Evolutionary conservation across 148 eudicot species (phyloP).

Genomic region (Vaccinium myrtillus): DNA sequence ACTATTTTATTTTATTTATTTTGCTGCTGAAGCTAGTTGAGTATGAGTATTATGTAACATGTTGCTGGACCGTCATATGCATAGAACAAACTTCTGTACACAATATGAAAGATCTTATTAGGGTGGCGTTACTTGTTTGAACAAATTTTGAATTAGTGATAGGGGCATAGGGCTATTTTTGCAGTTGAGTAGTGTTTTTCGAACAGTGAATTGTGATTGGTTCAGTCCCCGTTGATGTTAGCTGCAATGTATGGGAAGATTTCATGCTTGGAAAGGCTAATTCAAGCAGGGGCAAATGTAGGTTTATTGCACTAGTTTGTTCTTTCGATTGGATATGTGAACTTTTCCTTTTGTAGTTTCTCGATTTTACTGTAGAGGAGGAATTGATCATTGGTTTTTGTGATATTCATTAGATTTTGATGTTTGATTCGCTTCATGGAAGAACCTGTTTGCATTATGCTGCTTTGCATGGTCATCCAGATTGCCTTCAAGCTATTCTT

Average conservation of each 20-base stretch:
- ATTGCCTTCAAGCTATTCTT: constrained; percentile 34
- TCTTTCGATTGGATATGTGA: not conserved
- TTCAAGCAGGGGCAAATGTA: constrained; percentile 38
- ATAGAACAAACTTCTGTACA: too few relatives aligned
- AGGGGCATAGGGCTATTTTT: too few relatives aligned
- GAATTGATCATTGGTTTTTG: constrained; percentile 3
- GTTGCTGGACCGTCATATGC: too few relatives aligned
- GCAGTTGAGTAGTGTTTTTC: too few relatives aligned
- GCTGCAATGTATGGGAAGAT: constrained; percentile 35
- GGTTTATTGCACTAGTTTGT: not conserved
- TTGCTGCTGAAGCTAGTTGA: too few relatives aligned
- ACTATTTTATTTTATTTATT: too few relatives aligned
- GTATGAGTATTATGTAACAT: too few relatives aligned
- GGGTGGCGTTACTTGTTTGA: too few relatives aligned
- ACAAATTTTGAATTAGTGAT: too few relatives aligned
- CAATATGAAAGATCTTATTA: too few relatives aligned
- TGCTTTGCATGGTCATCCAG: constrained; percentile 29
- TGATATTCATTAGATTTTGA: constrained; percentile 26
- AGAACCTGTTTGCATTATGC: constrained; percentile 41
- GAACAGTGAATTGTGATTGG: not conserved
- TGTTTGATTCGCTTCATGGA: constrained; percentile 29
- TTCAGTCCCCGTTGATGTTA: constrained; percentile 31
- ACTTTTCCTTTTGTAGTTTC: not conserved
- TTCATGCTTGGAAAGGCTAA: constrained; percentile 30
- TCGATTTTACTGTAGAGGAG: not conserved